A percentile compares a stretch with the other conserved stretches of the same genome.
Conservation (phyloP, 1,139 yeast species). For the Nakaseomyces glabratus region DNA sequence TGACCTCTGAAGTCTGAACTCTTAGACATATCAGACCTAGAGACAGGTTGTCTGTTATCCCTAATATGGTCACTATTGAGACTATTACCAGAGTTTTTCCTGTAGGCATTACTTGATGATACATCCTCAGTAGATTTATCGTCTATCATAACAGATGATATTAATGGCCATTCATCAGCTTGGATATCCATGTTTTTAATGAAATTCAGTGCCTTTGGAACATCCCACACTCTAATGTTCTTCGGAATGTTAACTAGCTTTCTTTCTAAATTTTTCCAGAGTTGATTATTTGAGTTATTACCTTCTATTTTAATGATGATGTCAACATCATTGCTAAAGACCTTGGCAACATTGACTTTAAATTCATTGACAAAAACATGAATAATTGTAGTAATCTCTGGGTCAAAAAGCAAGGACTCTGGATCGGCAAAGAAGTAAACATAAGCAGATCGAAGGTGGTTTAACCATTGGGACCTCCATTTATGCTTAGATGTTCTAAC, state of each 20-base stretch:
- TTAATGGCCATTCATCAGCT: too few species aligned
- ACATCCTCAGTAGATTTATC: too few species aligned
- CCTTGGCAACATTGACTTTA: background rate
- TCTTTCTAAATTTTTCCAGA: background rate
- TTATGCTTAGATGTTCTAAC: background rate
- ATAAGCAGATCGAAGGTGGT: background rate
- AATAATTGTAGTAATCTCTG: background rate
- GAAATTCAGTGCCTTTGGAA: conserved; percentile 13
- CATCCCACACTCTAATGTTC: conserved; percentile 17
- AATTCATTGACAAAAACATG: background rate
- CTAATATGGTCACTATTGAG: too few species aligned
- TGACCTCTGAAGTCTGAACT: too few species aligned
- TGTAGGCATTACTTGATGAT: too few species aligned
- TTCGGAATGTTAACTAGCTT: conserved; percentile 4
- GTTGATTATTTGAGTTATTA: background rate
- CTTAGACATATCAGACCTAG: too few species aligned
- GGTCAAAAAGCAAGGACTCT: background rate
- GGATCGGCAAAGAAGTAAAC: background rate
- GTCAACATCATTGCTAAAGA: background rate
- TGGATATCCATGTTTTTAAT: too few species aligned
- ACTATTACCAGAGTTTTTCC: too few species aligned
- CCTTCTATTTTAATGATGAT: background rate
- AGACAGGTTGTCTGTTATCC: too few species aligned
- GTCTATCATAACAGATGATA: too few species aligned
- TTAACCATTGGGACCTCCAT: background rate